Base-by-base conservation (phyloP, 1,284 basidiomycete species). In the Takashimella koratensis region DNA sequence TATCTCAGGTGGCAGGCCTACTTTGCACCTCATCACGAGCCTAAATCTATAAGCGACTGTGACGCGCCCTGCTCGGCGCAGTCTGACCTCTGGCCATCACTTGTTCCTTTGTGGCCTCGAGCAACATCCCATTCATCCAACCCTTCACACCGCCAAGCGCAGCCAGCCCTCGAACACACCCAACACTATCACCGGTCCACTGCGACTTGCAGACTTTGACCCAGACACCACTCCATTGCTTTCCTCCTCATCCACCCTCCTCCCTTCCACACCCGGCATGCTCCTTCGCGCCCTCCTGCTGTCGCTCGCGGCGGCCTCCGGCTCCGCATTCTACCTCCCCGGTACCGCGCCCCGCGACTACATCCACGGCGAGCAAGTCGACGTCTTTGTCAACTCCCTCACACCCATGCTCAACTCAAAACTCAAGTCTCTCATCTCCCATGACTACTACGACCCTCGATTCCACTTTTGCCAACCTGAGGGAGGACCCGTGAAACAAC, bases 401-500 rank as follows among this genome's bases (percentile, higher is more conserved):
- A 91, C 90, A 24, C 90, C 90, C 4, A 90, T 88, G 83, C 79
- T 91, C 64, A 83, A 89, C 66, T 83, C 87, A 40, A 92, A 92
- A 68, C 80, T 94, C 67, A 87, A 53, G 4, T 69, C 66, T 3
- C 58, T 71, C 45, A 65, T 73, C 36, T 68, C 70, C 11, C 59
- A 69, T 56, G 73, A 73, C 56, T 66, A 63, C 49, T 64, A 63
- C 52, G 65, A 67, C 57, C 41, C 48, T 3, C 76, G 84, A 43
- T 88, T 98, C 63, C 86, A 86, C 60, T 98, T 98, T 75, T 98
- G 95, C 70, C 67, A 82, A 59, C 95, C 95, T 5, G 77, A 82
- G 47, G 85, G 80, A 5, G 90, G 90, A 3, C 84, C 86, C 1
- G 77, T 85, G 67, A 85, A 86, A 64, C 86, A 92, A 70, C 85